These are phyloP conservation scores for Aquilaria yunnanensis DNA, from an alignment of 345 rosid species.

Conservation along the genomic window DNA sequence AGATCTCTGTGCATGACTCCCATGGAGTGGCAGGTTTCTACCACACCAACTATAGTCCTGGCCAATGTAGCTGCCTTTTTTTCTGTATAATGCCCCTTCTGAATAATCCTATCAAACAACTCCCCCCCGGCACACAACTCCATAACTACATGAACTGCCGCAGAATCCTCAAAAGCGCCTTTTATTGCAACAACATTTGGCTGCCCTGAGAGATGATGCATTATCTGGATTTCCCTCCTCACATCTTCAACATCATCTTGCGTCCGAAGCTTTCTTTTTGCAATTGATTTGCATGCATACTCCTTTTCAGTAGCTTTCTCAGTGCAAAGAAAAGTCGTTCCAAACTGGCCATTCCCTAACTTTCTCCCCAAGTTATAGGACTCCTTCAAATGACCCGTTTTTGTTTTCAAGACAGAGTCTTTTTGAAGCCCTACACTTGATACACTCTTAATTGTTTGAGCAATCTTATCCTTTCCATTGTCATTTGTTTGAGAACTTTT, in stretches of 20 bases:
- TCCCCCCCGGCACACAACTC: constrained; percentile 91
- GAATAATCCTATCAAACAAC: constrained; percentile 81
- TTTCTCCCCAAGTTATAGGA: constrained; percentile 58
- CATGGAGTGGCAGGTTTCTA: constrained; percentile 67
- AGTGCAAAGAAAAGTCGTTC: constrained; percentile 69
- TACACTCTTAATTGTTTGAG: constrained; percentile 47
- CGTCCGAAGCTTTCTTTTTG: constrained; percentile 63
- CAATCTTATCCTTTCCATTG: constrained; percentile 22
- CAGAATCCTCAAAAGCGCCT: constrained; percentile 83
- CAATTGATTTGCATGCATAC: constrained; percentile 86
- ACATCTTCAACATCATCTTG: constrained; percentile 79
- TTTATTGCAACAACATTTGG: constrained; percentile 64
- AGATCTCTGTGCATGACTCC: constrained; percentile 88
- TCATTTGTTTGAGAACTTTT: constrained; percentile 37
- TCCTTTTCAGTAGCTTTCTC: constrained; percentile 75
- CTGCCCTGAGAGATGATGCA: constrained; percentile 76
- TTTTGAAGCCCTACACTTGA: constrained; percentile 51
- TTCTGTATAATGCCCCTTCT: constrained; percentile 73
- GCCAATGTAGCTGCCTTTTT: constrained; percentile 69
- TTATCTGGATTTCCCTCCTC: constrained; percentile 87
- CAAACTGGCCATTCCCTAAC: constrained; percentile 88
- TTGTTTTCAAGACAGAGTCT: constrained; percentile 51
- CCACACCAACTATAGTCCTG: constrained; percentile 61
- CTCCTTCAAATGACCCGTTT: constrained; percentile 66
- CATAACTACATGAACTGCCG: constrained; percentile 90